phyloP scores from a whole-genome alignment of 768 basidiomycete genomes.

The Termitomyces sp. region DNA sequence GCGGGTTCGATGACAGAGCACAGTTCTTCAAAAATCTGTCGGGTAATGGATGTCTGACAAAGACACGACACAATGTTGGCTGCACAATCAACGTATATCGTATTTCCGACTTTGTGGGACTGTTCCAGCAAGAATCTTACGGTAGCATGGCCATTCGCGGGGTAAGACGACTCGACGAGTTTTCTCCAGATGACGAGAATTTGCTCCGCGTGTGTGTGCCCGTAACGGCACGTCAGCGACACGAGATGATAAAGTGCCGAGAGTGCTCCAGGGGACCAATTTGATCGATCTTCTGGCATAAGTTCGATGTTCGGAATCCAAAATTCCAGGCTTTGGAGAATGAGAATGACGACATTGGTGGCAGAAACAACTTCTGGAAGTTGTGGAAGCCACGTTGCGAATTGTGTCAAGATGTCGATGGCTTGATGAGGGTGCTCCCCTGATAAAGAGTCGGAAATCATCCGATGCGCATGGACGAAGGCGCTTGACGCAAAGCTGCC shows the following conservation, averaged over 20 bases:
- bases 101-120: constrained; percentile 78
- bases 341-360: constrained; percentile 45
- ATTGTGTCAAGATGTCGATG: constrained; percentile 60
- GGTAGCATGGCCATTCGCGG: constrained; percentile 74
- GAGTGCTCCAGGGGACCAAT: constrained; percentile 55
- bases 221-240: constrained; percentile 75
- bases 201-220: constrained; percentile 73
- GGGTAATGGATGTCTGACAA: constrained; percentile 70
- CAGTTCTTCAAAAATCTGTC: constrained; percentile 77
- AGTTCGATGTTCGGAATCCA: constrained; percentile 82
- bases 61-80: constrained; percentile 82
- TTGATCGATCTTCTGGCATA: constrained; percentile 53
- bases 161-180: constrained; percentile 67
- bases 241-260: constrained; percentile 77
- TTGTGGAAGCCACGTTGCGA: constrained; percentile 69
- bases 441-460: constrained; percentile 75
- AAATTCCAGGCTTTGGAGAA: constrained; percentile 76
- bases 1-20: constrained; percentile 81
- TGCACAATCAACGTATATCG: constrained; percentile 73
- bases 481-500: constrained; percentile 70
- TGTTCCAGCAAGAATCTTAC: constrained; percentile 85
- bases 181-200: constrained; percentile 76
- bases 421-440: constrained; percentile 70
- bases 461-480: constrained; percentile 76
- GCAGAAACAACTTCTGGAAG: constrained; percentile 48